Percentiles rank a stretch among this genome's conserved stretches.
These are phyloP conservation scores for Sanghuangporus sanghuang DNA, from an alignment of 1,284 basidiomycete genomes.

Conservation along the genomic window DNA sequence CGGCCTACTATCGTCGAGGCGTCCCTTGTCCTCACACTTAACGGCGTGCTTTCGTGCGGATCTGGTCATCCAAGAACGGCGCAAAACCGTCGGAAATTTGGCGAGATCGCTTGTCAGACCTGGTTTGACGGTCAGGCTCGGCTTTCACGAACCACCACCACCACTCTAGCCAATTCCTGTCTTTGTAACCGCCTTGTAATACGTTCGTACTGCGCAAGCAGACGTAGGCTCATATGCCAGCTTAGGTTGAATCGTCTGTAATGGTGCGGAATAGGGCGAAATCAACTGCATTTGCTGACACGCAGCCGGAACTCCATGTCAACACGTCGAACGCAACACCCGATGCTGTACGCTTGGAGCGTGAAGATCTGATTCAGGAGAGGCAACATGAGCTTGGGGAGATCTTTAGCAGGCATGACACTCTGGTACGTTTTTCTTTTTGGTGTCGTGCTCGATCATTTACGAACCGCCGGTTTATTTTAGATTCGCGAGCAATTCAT, in stretches of 20 bases:
- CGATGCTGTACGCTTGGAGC: conserved; percentile 23
- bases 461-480: neutral
- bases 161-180: neutral
- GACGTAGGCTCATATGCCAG: neutral
- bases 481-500: conserved; percentile 84
- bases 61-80: conserved; percentile 11
- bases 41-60: neutral
- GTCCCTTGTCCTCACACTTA: neutral
- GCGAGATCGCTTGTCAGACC: conserved; percentile 4
- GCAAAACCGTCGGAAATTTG: conserved; percentile 17
- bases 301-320: neutral
- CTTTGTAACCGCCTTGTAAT: neutral
- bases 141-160: neutral
- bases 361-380: conserved; percentile 44
- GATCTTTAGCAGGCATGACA: conserved; percentile 68
- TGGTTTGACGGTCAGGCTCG: neutral
- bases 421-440: conserved; percentile 47
- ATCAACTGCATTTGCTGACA: neutral
- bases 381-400: conserved; percentile 55
- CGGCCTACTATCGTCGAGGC: neutral
- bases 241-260: neutral
- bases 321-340: neutral
- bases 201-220: neutral
- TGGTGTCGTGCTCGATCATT: conserved; percentile 11
- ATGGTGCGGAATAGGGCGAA: conserved; percentile 2